A percentile compares a stretch with the other conserved stretches of the same genome.
These are phyloP conservation scores for Diddensiella caesifluorescens DNA, from an alignment of 805 yeast genomes.

Conservation along the genomic window DNA sequence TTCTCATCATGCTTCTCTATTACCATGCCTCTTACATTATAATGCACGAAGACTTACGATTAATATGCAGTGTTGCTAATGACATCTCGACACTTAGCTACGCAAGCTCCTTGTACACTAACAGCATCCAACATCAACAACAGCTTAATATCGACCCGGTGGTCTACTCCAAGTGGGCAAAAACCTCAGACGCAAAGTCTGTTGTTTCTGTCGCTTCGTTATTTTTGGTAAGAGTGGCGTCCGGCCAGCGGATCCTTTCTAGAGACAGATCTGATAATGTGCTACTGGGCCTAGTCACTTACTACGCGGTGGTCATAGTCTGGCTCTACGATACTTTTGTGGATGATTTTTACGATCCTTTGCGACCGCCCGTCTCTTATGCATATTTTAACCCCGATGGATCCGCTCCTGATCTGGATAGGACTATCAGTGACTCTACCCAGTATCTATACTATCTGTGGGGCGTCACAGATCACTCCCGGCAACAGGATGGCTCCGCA, in stretches of 20 bases:
- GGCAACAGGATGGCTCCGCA: background rate
- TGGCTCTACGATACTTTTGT: slow-evolving; percentile 25
- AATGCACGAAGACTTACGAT: slow-evolving; percentile 29
- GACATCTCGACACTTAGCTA: slow-evolving; percentile 18
- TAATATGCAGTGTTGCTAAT: slow-evolving; percentile 27
- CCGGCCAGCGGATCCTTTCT: slow-evolving; percentile 19
- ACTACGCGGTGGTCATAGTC: slow-evolving; percentile 26
- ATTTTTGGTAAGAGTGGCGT: slow-evolving; percentile 26
- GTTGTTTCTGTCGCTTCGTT: slow-evolving; percentile 26
- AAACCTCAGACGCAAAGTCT: slow-evolving; percentile 26
- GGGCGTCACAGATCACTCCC: slow-evolving; percentile 7
- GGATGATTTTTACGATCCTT: background rate
- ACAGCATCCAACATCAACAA: background rate
- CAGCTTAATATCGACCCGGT: slow-evolving; percentile 4
- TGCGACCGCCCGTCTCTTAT: background rate
- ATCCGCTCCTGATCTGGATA: slow-evolving; percentile 11
- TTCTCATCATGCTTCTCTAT: slow-evolving; percentile 25
- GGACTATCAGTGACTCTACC: slow-evolving; percentile 25
- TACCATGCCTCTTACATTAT: slow-evolving; percentile 28
- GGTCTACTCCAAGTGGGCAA: slow-evolving; percentile 26
- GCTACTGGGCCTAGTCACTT: slow-evolving; percentile 27
- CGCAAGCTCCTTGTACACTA: no score
- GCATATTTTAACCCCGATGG: slow-evolving; percentile 1
- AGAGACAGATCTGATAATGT: slow-evolving; percentile 19
- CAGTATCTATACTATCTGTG: slow-evolving; percentile 21